These are phyloP conservation scores for Penicillium palitans DNA, from an alignment of 2,329 filamentous ascomycete species.

Conservation along the genomic window DNA sequence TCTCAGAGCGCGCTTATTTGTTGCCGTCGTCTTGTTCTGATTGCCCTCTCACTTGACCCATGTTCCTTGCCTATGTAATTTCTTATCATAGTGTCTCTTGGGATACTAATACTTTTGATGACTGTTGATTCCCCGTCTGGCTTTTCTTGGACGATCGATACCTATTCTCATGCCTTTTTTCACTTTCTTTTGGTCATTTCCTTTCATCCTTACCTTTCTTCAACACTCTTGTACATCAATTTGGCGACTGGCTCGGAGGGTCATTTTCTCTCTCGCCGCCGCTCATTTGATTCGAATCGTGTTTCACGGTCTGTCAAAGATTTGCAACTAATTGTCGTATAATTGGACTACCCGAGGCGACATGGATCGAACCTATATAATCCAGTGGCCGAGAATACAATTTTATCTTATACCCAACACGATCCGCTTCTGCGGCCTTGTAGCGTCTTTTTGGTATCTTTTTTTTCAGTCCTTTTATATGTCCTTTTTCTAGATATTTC, in stretches of 20 bases:
- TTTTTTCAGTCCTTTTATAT: background rate
- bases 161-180: slow-evolving; percentile 1
- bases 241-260: background rate
- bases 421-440: background rate
- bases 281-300: background rate
- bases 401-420: slow-evolving; percentile 3
- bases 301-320: background rate
- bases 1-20: background rate
- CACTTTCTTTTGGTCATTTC: slow-evolving; percentile 7
- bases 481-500: background rate
- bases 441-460: background rate
- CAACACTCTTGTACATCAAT: slow-evolving; percentile 5
- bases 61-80: slow-evolving; percentile 2
- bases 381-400: background rate
- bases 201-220: slow-evolving; percentile 1
- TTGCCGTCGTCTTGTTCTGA: background rate
- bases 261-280: background rate
- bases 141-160: slow-evolving; percentile 8
- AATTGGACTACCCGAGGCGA: background rate
- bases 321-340: background rate
- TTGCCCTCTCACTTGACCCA: background rate
- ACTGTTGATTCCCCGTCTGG: slow-evolving; percentile 2
- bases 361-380: background rate
- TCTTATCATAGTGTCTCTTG: background rate
- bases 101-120: slow-evolving; percentile 7